These are phyloP conservation scores for Suillus sp. DNA, from an alignment of 768 basidiomycete genomes.

Conservation along the genomic window DNA sequence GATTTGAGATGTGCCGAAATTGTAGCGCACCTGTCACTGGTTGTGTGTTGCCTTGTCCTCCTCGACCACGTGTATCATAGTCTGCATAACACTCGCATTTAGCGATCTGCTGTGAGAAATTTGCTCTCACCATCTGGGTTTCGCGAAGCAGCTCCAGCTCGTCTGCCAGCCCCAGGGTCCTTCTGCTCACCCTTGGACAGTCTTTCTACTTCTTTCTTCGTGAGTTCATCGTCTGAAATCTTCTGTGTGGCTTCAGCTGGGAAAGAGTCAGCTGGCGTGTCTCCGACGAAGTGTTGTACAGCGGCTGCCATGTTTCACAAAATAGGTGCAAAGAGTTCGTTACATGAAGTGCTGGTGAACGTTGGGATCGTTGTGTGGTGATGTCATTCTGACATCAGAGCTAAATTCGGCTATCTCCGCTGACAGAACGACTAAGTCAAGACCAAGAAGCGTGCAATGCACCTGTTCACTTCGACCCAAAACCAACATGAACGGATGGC, in stretches of 20 bases:
- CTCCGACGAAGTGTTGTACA: constrained; percentile 30
- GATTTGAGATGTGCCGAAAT: background rate
- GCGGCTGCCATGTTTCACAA: background rate
- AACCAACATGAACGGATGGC: background rate
- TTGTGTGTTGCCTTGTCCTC: constrained; percentile 11
- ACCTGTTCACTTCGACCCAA: background rate
- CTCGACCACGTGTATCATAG: constrained; percentile 20
- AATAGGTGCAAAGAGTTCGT: background rate
- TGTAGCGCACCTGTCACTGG: background rate
- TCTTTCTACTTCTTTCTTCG: constrained; percentile 21
- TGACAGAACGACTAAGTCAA: background rate
- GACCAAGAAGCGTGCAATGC: background rate
- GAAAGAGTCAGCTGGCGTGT: constrained; percentile 28
- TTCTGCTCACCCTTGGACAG: constrained; percentile 16
- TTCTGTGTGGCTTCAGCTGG: constrained; percentile 22
- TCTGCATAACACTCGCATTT: constrained; percentile 1
- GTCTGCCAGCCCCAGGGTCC: constrained; percentile 29
- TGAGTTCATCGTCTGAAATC: constrained; percentile 27
- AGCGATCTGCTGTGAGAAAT: background rate
- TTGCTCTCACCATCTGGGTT: constrained; percentile 22
- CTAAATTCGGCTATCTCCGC: background rate
- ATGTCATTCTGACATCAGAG: background rate
- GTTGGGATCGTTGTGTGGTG: background rate
- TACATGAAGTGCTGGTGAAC: background rate
- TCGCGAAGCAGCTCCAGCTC: constrained; percentile 30